Conservation (phyloP, 1,284 basidiomycete species). For the Flammula alnicola region DNA sequence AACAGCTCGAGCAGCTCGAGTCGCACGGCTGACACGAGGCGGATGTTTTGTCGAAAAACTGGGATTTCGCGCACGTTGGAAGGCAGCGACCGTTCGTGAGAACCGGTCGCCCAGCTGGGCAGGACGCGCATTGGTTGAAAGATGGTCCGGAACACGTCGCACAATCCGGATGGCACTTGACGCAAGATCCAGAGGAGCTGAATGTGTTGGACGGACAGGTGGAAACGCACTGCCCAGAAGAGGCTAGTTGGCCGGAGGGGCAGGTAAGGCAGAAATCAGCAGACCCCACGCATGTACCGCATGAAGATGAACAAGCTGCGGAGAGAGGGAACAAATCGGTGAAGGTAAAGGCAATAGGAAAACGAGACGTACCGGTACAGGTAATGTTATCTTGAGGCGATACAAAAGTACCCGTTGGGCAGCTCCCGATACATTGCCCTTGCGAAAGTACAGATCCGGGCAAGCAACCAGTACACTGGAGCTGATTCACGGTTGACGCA, state of each 20-base stretch:
- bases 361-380: constrained; percentile 56
- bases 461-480: constrained; percentile 77
- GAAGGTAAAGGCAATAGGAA: constrained; percentile 3
- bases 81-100: constrained; percentile 75
- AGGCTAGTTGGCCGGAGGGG: constrained; percentile 62
- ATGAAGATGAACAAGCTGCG: constrained; percentile 75
- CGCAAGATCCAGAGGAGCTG: constrained; percentile 64
- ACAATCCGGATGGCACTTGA: constrained; percentile 82
- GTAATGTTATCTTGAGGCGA: constrained; percentile 71
- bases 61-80: constrained; percentile 69
- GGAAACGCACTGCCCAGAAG: constrained; percentile 70
- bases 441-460: constrained; percentile 74
- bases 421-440: constrained; percentile 68
- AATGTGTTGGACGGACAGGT: constrained; percentile 76
- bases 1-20: constrained; percentile 74
- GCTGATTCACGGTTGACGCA: constrained; percentile 64
- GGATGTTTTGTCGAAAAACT: constrained; percentile 72
- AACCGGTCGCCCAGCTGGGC: constrained; percentile 69
- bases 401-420: constrained; percentile 75
- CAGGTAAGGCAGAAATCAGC: constrained; percentile 77
- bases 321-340: constrained; percentile 16
- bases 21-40: constrained; percentile 73
- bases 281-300: constrained; percentile 68
- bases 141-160: constrained; percentile 71
- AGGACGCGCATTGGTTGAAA: constrained; percentile 79